phyloP scores from a whole-genome alignment of 805 yeast species.

The Saccharomycopsis sp. region DNA sequence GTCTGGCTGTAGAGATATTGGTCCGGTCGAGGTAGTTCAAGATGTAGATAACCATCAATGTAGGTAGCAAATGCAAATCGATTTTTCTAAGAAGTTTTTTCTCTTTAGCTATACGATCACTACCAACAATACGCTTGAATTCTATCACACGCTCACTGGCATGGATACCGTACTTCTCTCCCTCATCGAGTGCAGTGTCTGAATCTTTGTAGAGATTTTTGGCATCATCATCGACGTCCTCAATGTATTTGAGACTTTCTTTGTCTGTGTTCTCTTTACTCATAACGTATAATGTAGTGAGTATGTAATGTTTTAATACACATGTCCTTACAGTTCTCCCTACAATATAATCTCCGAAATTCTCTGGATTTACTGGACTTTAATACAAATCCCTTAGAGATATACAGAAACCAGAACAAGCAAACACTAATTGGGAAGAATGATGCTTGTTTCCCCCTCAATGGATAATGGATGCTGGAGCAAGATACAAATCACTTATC shows the following conservation, averaged over 20 bases:
- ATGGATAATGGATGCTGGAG: not conserved
- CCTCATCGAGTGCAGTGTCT: not conserved
- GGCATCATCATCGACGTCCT: not conserved
- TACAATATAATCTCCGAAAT: not conserved
- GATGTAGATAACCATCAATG: constrained; percentile 44
- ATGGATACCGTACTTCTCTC: not conserved
- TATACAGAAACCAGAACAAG: not conserved
- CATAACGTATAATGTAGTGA: too few species aligned
- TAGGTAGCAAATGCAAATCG: constrained; percentile 45
- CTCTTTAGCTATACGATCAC: constrained; percentile 40
- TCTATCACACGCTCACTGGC: constrained; percentile 4
- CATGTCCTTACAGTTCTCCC: too few species aligned
- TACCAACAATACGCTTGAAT: constrained; percentile 23
- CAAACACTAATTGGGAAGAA: not conserved
- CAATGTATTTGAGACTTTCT: constrained; percentile 1
- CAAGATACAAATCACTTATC: not conserved
- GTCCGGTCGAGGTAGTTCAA: constrained; percentile 46
- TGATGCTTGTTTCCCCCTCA: not conserved
- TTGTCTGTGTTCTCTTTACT: not conserved
- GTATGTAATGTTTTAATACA: too few species aligned
- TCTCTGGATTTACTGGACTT: not conserved
- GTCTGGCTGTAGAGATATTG: constrained; percentile 41
- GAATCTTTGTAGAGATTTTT: not conserved
- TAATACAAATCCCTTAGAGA: too few species aligned
- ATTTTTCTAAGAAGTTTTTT: constrained; percentile 39